Conservation (phyloP, 805 yeast genomes). For the Torulaspora delbrueckii region DNA sequence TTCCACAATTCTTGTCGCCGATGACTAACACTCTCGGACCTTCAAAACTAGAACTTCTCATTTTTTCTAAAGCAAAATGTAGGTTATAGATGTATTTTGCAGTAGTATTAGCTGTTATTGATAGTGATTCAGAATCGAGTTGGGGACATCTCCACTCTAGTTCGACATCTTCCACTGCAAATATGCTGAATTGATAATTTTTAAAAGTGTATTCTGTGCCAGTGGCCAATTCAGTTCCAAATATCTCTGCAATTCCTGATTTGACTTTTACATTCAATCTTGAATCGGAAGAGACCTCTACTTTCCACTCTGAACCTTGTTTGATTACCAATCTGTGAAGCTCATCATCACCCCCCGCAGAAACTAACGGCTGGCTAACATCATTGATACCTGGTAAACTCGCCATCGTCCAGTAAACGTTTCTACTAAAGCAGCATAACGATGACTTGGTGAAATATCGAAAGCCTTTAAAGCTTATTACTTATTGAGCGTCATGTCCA, state of each 20-base stretch:
- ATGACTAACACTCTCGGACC: slow-evolving; percentile 55
- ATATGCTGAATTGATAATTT: slow-evolving; percentile 52
- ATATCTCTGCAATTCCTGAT: slow-evolving; percentile 81
- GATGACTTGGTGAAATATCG: not conserved
- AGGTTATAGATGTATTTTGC: slow-evolving; percentile 69
- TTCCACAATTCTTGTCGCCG: slow-evolving; percentile 74
- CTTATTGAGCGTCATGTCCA: slow-evolving; percentile 1
- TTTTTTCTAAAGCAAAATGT: slow-evolving; percentile 69
- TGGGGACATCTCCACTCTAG: slow-evolving; percentile 43
- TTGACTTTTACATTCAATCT: slow-evolving; percentile 36
- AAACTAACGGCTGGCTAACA: slow-evolving; percentile 9
- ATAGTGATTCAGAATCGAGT: slow-evolving; percentile 33
- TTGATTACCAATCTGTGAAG: slow-evolving; percentile 19
- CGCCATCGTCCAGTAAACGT: slow-evolving; percentile 8
- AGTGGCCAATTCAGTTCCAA: slow-evolving; percentile 85
- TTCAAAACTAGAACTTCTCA: slow-evolving; percentile 35
- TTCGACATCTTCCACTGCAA: slow-evolving; percentile 61
- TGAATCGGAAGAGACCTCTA: slow-evolving; percentile 40
- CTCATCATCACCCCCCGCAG: slow-evolving; percentile 19
- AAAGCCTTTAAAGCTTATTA: not conserved
- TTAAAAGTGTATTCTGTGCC: slow-evolving; percentile 57
- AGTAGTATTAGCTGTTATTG: slow-evolving; percentile 55
- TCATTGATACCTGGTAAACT: slow-evolving; percentile 23
- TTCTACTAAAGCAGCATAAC: not conserved
- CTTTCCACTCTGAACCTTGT: slow-evolving; percentile 31